Conservation (phyloP, 1,139 yeast genomes). For the Lodderomyces margitis region DNA sequence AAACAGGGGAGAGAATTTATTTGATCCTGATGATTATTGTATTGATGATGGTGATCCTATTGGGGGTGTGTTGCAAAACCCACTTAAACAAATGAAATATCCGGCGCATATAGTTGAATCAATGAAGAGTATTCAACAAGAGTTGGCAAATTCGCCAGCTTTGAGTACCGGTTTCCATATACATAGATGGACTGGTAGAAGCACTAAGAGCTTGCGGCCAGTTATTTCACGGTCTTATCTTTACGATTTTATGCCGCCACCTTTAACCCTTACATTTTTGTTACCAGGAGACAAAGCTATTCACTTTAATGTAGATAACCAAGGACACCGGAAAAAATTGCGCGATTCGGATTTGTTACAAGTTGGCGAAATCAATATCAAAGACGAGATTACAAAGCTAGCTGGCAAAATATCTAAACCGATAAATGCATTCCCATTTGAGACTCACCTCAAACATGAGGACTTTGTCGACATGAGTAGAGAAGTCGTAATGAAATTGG, state of each 20-base stretch:
- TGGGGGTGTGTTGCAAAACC: conserved; percentile 7
- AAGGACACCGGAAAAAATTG: conserved; percentile 13
- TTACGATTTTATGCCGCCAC: conserved; percentile 45
- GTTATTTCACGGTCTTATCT: conserved; percentile 40
- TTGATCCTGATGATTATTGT: conserved; percentile 23
- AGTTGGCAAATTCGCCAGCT: not conserved
- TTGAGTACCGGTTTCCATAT: conserved; percentile 29
- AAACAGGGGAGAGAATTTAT: conserved; percentile 21
- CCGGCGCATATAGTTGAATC: not conserved
- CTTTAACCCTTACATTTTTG: conserved; percentile 34
- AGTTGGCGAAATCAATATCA: conserved; percentile 5
- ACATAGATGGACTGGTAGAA: conserved; percentile 30
- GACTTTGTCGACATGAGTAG: conserved; percentile 22
- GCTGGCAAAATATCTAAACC: conserved; percentile 4
- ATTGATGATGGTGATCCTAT: conserved; percentile 25
- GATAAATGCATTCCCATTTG: conserved; percentile 4
- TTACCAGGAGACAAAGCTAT: conserved; percentile 21
- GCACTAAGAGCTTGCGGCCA: conserved; percentile 24
- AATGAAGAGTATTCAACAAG: not conserved
- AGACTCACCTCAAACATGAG: conserved; percentile 19
- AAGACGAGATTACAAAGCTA: conserved; percentile 7
- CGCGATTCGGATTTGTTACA: conserved; percentile 14
- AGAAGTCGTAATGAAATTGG: conserved; percentile 14
- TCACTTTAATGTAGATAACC: conserved; percentile 19
- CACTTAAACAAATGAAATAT: conserved; percentile 11